Evolutionary conservation across 768 basidiomycete genomes (phyloP).

Genomic region (Russula ochroleuca): DNA sequence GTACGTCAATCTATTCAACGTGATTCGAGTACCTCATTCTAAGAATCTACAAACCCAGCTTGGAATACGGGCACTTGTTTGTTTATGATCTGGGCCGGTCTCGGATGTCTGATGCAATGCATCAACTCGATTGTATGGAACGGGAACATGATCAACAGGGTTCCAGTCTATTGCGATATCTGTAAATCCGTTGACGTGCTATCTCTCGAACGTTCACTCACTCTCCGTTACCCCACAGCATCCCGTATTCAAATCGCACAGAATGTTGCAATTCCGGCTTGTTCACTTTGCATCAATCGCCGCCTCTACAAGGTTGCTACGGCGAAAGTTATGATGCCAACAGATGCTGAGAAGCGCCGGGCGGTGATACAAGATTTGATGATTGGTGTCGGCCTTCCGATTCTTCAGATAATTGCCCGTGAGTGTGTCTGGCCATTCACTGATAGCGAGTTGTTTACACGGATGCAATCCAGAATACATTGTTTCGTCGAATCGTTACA

Average conservation of each 20-base stretch:
- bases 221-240: slow-evolving; percentile 31
- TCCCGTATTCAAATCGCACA: slow-evolving; percentile 38
- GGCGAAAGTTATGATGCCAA: slow-evolving; percentile 35
- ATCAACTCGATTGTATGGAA: slow-evolving; percentile 71
- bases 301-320: slow-evolving; percentile 45
- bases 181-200: slow-evolving; percentile 35
- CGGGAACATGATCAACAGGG: slow-evolving; percentile 45
- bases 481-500: not conserved
- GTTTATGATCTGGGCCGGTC: slow-evolving; percentile 64
- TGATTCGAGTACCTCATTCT: not conserved
- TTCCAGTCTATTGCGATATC: slow-evolving; percentile 55
- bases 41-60: slow-evolving; percentile 33
- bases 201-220: not conserved
- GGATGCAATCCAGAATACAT: not conserved
- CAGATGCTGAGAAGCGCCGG: slow-evolving; percentile 2
- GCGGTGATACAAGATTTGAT: slow-evolving; percentile 20
- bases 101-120: slow-evolving; percentile 54
- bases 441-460: not conserved
- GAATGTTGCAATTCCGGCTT: slow-evolving; percentile 38
- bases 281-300: slow-evolving; percentile 45
- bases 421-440: not conserved
- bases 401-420: slow-evolving; percentile 1
- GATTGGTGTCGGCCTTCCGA: slow-evolving; percentile 31
- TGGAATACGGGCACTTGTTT: slow-evolving; percentile 71
- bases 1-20: slow-evolving; percentile 18